Evolutionary conservation across 495 filamentous ascomycete species (phyloP).

Genomic region (Xanthoparmelia taractica): DNA sequence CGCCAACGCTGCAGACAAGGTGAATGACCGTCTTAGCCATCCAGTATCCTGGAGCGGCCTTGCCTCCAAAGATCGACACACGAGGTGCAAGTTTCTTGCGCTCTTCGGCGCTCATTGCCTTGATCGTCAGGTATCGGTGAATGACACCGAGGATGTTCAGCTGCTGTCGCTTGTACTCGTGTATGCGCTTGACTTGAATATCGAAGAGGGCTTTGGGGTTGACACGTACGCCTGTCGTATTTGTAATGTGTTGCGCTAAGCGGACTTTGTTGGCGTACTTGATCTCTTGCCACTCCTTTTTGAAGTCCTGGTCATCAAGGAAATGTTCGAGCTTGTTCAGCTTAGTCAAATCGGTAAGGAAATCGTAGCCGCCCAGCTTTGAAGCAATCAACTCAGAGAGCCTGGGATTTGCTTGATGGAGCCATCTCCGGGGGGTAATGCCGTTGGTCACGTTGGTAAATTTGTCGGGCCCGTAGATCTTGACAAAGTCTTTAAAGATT

Average conservation of each 20-base stretch:
- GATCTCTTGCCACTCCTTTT: slow-evolving; percentile 86
- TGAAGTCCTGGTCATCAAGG: slow-evolving; percentile 80
- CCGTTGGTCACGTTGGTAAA: slow-evolving; percentile 99
- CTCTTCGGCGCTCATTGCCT: slow-evolving; percentile 73
- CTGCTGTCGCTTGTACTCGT: slow-evolving; percentile 99
- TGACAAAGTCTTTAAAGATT: slow-evolving; percentile 98
- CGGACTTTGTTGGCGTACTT: slow-evolving; percentile 72
- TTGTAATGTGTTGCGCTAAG: slow-evolving; percentile 81
- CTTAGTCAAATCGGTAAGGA: slow-evolving; percentile 78
- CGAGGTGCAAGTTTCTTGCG: slow-evolving; percentile 84
- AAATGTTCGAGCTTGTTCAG: slow-evolving; percentile 74
- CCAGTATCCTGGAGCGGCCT: slow-evolving; percentile 97
- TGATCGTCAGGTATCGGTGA: slow-evolving; percentile 85
- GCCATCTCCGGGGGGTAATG: slow-evolving; percentile 89
- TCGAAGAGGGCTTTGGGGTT: slow-evolving; percentile 88
- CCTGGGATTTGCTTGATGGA: slow-evolving; percentile 93
- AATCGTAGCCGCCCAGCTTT: slow-evolving; percentile 74
- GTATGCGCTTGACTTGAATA: slow-evolving; percentile 96
- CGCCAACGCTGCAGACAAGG: slow-evolving; percentile 84
- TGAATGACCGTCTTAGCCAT: slow-evolving; percentile 99
- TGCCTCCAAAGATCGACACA: slow-evolving; percentile 95
- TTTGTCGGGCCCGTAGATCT: slow-evolving; percentile 87
- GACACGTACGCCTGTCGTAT: slow-evolving; percentile 66
- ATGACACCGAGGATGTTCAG: slow-evolving; percentile 99
- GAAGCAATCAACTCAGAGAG: slow-evolving; percentile 86